Evolutionary conservation across 192 early-diverging fungal genomes (phyloP).

Genomic region (Backusella psychrophila): DNA sequence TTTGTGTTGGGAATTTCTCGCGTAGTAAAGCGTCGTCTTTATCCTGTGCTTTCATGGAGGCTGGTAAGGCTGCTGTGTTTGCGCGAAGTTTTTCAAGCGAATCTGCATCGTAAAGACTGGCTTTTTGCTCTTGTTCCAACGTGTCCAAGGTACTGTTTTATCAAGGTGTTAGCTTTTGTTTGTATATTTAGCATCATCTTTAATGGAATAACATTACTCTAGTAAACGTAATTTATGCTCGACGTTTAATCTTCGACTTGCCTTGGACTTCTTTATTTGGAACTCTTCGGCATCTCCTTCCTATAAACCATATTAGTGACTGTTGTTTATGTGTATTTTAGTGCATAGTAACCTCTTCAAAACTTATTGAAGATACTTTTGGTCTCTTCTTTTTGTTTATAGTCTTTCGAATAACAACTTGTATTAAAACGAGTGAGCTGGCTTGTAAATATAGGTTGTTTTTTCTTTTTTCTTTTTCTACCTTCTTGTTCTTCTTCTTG

Average conservation of each 20-base stretch:
- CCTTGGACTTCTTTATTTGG: slow-evolving; percentile 47
- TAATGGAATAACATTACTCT: slow-evolving; percentile 10
- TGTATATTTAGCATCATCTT: background rate
- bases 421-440: background rate
- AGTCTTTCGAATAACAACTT: slow-evolving; percentile 21
- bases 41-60: slow-evolving; percentile 11
- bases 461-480: background rate
- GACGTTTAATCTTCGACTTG: slow-evolving; percentile 30
- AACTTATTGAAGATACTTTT: slow-evolving; percentile 23
- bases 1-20: slow-evolving; percentile 43
- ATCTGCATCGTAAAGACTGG: slow-evolving; percentile 26
- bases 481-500: slow-evolving; percentile 5
- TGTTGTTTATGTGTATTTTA: background rate
- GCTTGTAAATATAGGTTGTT: no score
- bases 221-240: slow-evolving; percentile 15
- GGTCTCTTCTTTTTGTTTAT: slow-evolving; percentile 24
- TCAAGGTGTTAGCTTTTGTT: background rate
- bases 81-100: slow-evolving; percentile 11
- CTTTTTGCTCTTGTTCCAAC: background rate
- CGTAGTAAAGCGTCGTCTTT: slow-evolving; percentile 29
- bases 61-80: slow-evolving; percentile 21
- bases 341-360: slow-evolving; percentile 2
- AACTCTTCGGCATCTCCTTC: slow-evolving; percentile 40
- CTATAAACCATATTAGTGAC: background rate
- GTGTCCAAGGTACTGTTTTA: background rate